Conservation (phyloP, 2,329 filamentous ascomycete genomes). For the Beauveria sp. region DNA sequence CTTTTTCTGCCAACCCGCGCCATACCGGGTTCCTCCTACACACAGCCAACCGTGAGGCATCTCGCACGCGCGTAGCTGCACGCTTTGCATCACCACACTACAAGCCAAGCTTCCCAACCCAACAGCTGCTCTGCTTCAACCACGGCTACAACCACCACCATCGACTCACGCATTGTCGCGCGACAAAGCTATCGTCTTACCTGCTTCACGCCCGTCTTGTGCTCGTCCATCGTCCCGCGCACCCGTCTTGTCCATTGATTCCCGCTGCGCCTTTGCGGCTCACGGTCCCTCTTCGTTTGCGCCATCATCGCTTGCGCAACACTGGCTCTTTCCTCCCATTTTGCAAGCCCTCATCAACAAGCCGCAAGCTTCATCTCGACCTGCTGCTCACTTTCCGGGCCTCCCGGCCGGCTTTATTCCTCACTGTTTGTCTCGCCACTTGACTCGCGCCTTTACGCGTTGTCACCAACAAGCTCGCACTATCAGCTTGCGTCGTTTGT, state of each 20-base stretch:
- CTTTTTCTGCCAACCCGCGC: background rate
- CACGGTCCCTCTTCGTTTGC: background rate
- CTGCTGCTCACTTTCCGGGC: background rate
- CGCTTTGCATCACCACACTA: constrained; percentile 6
- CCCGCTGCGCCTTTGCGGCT: background rate
- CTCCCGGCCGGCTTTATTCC: background rate
- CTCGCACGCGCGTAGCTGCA: constrained; percentile 11
- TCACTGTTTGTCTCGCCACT: background rate
- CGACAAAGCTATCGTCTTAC: background rate
- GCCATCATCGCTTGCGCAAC: background rate
- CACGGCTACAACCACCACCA: background rate
- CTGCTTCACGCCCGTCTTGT: background rate
- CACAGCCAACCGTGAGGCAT: constrained; percentile 8
- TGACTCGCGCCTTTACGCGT: constrained; percentile 6
- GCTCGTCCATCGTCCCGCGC: background rate
- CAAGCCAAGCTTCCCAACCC: background rate
- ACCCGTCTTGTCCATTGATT: background rate
- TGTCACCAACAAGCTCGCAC: background rate
- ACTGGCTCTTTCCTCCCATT: background rate
- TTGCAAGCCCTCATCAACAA: background rate
- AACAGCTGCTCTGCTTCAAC: background rate
- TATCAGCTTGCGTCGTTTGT: constrained; percentile 8
- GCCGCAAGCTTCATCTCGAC: background rate
- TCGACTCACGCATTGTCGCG: background rate
- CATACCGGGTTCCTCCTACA: background rate